Evolutionary conservation across 1,139 yeast genomes (phyloP), one percentile per base, ranked within the genome.

Genomic region (Martiniozyma asiatica): DNA sequence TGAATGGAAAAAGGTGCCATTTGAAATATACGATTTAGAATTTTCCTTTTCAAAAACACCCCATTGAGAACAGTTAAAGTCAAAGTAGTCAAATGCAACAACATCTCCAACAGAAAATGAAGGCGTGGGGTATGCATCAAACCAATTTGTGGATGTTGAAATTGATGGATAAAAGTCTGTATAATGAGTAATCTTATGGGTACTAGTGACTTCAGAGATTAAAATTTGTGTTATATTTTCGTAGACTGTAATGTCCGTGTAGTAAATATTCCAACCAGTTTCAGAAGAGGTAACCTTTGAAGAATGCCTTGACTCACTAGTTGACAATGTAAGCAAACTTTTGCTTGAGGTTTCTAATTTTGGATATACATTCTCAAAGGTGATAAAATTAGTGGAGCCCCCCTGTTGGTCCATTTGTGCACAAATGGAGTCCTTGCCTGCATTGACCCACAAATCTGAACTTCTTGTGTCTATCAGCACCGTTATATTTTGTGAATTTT

Each of bases 391-490:
- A 19, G 13, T 18, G 3, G 17, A 16, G 6, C 17, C 24, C 9
- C 22, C 12, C 7, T 23, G 17, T 8, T 19, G 11, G 20, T 24
- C 34, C 13, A 31, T 4, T 22, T 12, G 9, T 2, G 28, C 27
- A 23, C 43, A 39, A 7, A 31, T 18, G 7, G 26, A 26, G 19
- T 37, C 35, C 8, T 35, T 37, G 15, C 30, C 22, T 1, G 43
- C 36, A 13, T 36, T 36, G 4, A 73, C 65, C 81, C 81, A 74
- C 37, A 73, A 54, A 45, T 74, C 82, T 4, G 76, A 58, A 5
- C 78, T 71, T 0, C 79, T 79, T 6, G 81, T 71, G 45, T 74
- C 81, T 23, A 75, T 51, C 37, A 70, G 53, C 4, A 72, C 71
- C 8, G 58, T 53, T 19, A 73, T 60, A 10, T 57, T 49, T 39